Conservation (phyloP, 2,329 filamentous ascomycete genomes). For the Neospermospora avenae region DNA sequence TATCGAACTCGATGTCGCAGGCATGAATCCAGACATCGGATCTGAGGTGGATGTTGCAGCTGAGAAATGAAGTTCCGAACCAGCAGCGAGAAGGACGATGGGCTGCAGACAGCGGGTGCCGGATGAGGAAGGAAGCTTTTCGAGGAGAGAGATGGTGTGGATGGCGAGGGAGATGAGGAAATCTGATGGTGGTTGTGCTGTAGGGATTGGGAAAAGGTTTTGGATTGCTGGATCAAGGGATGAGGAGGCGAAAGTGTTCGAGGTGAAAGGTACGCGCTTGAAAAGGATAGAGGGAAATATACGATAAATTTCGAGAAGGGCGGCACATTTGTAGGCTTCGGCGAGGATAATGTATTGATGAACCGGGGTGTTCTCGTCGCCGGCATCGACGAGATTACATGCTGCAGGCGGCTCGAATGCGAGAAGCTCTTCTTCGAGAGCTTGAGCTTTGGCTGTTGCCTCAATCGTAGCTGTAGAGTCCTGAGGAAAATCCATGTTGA, state of each 20-base stretch:
- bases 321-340: constrained; percentile 31
- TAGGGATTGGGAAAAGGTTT: constrained; percentile 16
- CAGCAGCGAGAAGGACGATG: constrained; percentile 29
- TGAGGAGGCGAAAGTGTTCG: constrained; percentile 10
- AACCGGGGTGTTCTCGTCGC: constrained; percentile 32
- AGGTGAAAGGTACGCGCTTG: constrained; percentile 20
- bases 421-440: constrained; percentile 29
- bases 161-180: constrained; percentile 31
- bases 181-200: constrained; percentile 22
- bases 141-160: constrained; percentile 29
- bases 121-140: constrained; percentile 25
- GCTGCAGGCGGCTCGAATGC: constrained; percentile 24
- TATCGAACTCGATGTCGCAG: constrained; percentile 7
- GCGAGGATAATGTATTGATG: constrained; percentile 32
- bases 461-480: constrained; percentile 20
- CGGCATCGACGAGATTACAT: constrained; percentile 28
- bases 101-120: constrained; percentile 33
- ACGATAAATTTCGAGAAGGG: constrained; percentile 29
- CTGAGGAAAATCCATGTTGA: constrained; percentile 21
- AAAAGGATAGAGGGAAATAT: constrained; percentile 27
- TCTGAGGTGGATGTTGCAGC: constrained; percentile 4
- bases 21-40: constrained; percentile 6
- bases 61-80: constrained; percentile 27
- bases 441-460: constrained; percentile 22
- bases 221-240: neutral